Conservation (phyloP, 139 green algal species). For the Spirogloea muscicola region DNA sequence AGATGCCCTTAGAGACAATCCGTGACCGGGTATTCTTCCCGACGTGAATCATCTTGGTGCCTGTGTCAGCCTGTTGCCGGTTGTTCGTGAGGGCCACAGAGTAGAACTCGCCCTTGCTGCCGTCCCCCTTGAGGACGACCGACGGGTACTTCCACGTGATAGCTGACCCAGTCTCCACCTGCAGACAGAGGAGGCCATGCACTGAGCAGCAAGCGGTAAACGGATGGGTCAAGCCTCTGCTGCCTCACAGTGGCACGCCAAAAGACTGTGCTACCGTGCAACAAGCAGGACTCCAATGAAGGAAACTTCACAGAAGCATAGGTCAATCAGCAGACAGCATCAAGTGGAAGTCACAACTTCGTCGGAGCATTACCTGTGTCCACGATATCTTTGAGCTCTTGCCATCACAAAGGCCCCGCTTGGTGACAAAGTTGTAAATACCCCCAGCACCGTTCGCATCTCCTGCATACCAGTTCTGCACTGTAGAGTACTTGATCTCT, state of each 20-base stretch:
- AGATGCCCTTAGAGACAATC: slow-evolving; percentile 98
- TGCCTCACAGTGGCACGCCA: too few relatives aligned
- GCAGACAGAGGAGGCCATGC: slow-evolving; percentile 21
- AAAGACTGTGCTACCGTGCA: too few relatives aligned
- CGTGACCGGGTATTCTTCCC: slow-evolving; percentile 92
- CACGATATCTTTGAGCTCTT: slow-evolving; percentile 94
- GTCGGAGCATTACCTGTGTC: too few relatives aligned
- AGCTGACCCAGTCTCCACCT: slow-evolving; percentile 91
- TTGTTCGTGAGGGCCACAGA: slow-evolving; percentile 98
- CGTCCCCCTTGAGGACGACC: slow-evolving; percentile 88
- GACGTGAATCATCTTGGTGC: slow-evolving; percentile 91
- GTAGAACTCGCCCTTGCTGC: slow-evolving; percentile 96
- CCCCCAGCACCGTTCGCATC: slow-evolving; percentile 83
- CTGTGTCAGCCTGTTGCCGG: slow-evolving; percentile 71
- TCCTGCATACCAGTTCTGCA: slow-evolving; percentile 99
- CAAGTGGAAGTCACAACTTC: too few relatives aligned
- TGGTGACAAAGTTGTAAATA: slow-evolving; percentile 99
- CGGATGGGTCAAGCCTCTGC: too few relatives aligned
- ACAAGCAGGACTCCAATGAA: too few relatives aligned
- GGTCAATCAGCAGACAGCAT: too few relatives aligned
- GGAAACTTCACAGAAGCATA: too few relatives aligned
- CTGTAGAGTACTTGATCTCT: slow-evolving; percentile 99
- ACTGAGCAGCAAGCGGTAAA: too few relatives aligned
- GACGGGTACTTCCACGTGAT: slow-evolving; percentile 99
- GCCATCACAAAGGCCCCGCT: slow-evolving; percentile 90